Conservation (phyloP, 2,329 filamentous ascomycete species). For the Cladosporium sp. region DNA sequence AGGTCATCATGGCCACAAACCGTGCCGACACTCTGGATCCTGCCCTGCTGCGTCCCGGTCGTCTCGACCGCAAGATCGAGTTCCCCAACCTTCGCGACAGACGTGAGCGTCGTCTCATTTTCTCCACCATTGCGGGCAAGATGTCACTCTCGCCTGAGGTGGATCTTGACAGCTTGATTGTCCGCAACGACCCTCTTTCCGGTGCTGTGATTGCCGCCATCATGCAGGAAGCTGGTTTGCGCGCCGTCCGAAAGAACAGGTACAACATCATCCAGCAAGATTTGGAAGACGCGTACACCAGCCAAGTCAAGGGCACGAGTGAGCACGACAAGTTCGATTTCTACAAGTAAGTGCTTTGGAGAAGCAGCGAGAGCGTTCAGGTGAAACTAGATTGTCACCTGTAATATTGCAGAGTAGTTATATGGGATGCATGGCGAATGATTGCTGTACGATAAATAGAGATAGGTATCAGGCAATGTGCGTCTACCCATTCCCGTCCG, state of each 20-base stretch:
- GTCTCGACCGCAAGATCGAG: slow-evolving; percentile 97
- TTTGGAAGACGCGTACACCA: slow-evolving; percentile 94
- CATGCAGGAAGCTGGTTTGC: slow-evolving; percentile 96
- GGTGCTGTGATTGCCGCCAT: slow-evolving; percentile 97
- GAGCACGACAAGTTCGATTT: slow-evolving; percentile 82
- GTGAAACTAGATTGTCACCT: background rate
- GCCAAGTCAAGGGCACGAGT: slow-evolving; percentile 84
- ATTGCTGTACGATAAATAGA: slow-evolving; percentile 19
- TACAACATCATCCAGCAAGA: slow-evolving; percentile 99
- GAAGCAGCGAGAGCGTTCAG: background rate
- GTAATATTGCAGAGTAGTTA: background rate
- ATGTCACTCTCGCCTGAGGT: slow-evolving; percentile 98
- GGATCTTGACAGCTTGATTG: slow-evolving; percentile 92
- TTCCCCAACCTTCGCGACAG: slow-evolving; percentile 94
- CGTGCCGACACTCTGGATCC: slow-evolving; percentile 96
- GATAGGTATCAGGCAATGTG: background rate
- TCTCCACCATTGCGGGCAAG: slow-evolving; percentile 92
- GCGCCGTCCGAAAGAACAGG: slow-evolving; percentile 93
- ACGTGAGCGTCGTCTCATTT: slow-evolving; percentile 92
- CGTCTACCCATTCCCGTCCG: background rate
- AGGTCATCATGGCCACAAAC: slow-evolving; percentile 99
- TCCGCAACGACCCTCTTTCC: slow-evolving; percentile 91
- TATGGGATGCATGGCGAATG: background rate
- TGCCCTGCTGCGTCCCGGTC: slow-evolving; percentile 87
- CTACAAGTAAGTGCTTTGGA: slow-evolving; percentile 65